Base-by-base conservation (phyloP, 148 eudicot species). In the Limonium bicolor region DNA sequence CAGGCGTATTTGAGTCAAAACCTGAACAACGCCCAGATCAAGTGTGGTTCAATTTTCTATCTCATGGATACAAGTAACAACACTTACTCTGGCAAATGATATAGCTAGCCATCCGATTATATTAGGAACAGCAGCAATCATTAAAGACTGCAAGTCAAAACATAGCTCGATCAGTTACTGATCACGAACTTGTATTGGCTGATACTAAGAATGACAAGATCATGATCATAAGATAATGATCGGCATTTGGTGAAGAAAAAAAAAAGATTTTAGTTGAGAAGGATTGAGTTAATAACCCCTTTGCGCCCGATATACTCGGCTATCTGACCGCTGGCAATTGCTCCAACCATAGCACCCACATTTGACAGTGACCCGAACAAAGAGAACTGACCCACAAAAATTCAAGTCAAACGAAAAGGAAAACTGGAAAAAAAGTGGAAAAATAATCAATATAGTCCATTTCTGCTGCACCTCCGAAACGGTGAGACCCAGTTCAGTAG, bases 281-380 rank as follows among this genome's bases (percentile, higher is more conserved):
- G 27, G 46, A 23, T 23, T 42, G 8, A 38, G 22, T 48, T 26
- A 56, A 25, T 72, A n/a, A 80, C 88, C 78, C 88, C 88, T 76
- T 90, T 90, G 37, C 99, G 75, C 34, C 99, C 99, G 28, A 90
- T 75, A 56, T 90, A 85, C 72, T 90, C 99, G 2, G 99, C 60
- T 60, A 90, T 90, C 62, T 90, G 99, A 53, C 99, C 99, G 31
- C 99, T 90, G 2, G 93, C 77, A 50, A 85, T 75, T 49, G 99
- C 99, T 15, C 99, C 99, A 65, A 90, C 95, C 99, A 90, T 90
- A 27, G 99, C 95, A 46, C 99, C 99, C 58, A 90, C 99, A 48
- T 90, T 90, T 3, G 87, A 78, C 52, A 90, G 63, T 15, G 95
- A 90, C 56, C 93, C 99, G 55, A 90, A 90, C 53, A 72, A 50